Base-by-base conservation (phyloP, 1,284 basidiomycete genomes). In the Trichosporon sp. region DNA sequence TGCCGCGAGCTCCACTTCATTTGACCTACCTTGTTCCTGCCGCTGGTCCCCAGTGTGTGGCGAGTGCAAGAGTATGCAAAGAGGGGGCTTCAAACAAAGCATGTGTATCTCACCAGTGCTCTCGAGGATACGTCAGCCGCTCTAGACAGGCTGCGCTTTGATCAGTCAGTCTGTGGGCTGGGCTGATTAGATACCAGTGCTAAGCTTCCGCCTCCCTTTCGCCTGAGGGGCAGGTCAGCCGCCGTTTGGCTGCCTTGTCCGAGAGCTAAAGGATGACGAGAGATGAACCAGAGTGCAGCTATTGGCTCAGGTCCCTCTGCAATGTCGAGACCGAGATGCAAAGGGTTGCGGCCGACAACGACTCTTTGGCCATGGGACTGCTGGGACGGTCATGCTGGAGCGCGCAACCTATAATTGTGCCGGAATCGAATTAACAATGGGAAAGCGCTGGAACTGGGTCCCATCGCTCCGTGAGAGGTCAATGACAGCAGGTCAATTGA, bases 361-460 rank as follows among this genome's bases (percentile, higher is more conserved):
- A 26, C 26, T 26, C 26, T 26, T 26, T 26, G 40, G 40, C 40
- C 40, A 43, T 4, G 11, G 40, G 40, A 11, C 12, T 12, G 40
- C 40, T 26, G 21, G 51, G 51, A 54, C 51, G 51, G 21, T 16
- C 51, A 54, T 54, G 51, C 51, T 54, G 51, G 51, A 21, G 51
- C 51, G 21, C 8, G 19, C 8, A 26, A 54, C 59, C 31, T 35
- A 35, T 16, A 63, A 63, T 63, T 63, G 59, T 35, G 31, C 59
- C 59, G 59, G 59, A 63, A 63, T 35, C 59, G 59, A 35, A 35
- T 63, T 63, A 35, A 35, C 31, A 63, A 32, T 63, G 59, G 59
- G 59, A 63, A 63, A 35, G 59, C 59, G n/a, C 32, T 63, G 59
- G 59, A 63, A 63, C 32, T n/a, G 59, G 32, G 59, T 63, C 59